A percentile compares a stretch with the other conserved stretches of the same genome.
These are phyloP conservation scores for Artemisia argyi DNA, from an alignment of 129 eudicot species.

Conservation along the genomic window DNA sequence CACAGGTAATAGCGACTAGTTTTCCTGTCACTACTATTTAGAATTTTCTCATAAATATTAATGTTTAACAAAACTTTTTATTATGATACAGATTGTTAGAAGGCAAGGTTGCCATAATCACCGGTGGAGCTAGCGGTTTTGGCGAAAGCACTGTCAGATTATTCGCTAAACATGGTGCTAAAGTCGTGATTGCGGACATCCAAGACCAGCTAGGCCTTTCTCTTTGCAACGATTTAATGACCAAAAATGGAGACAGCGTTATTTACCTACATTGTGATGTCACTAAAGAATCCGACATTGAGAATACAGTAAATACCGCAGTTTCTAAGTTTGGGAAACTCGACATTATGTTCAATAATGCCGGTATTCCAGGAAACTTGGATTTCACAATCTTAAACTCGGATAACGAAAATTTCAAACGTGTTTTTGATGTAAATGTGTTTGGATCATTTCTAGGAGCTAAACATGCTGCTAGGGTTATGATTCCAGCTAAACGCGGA, in stretches of 20 bases:
- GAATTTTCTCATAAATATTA: background rate
- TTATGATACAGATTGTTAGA: conserved; percentile 21
- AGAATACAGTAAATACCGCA: conserved; percentile 41
- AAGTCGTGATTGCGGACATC: conserved; percentile 65
- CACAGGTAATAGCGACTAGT: too few species aligned
- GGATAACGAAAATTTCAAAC: conserved; percentile 51
- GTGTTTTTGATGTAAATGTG: conserved; percentile 65
- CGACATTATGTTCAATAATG: conserved; percentile 79
- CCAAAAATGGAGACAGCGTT: conserved; percentile 6
- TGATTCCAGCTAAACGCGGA: conserved; percentile 69
- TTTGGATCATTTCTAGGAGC: conserved; percentile 67
- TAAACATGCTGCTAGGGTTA: conserved; percentile 74
- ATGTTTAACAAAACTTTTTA: background rate
- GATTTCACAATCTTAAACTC: conserved; percentile 45
- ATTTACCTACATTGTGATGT: conserved; percentile 14
- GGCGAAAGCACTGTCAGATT: conserved; percentile 66
- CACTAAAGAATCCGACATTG: conserved; percentile 48
- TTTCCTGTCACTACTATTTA: background rate
- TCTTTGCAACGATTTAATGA: conserved; percentile 37
- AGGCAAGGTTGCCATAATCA: conserved; percentile 82
- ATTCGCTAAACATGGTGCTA: conserved; percentile 59
- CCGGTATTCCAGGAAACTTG: conserved; percentile 56
- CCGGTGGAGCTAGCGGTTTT: conserved; percentile 88
- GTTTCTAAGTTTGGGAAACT: conserved; percentile 50
- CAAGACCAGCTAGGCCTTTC: conserved; percentile 56